Conservation (phyloP, 306 rosid genomes). For the Medicago arabica region DNA sequence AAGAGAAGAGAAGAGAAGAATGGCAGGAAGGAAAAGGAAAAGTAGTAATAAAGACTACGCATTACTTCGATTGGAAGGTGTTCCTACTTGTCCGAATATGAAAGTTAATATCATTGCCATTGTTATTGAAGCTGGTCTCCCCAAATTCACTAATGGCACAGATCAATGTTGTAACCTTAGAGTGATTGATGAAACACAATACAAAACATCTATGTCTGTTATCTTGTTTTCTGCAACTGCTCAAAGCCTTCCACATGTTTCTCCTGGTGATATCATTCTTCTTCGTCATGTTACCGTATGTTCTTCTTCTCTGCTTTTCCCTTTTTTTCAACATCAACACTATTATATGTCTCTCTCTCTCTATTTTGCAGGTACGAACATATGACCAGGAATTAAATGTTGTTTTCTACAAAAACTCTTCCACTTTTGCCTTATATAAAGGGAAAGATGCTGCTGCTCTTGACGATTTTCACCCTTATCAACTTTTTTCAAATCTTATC, state of each 20-base stretch:
- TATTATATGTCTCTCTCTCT: not conserved
- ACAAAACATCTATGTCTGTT: constrained; percentile 48
- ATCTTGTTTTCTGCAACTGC: constrained; percentile 55
- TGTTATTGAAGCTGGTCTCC: no score
- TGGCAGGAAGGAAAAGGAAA: no score
- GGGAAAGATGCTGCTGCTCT: constrained; percentile 49
- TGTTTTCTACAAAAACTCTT: constrained; percentile 57
- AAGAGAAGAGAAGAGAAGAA: no score
- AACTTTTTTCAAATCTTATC: constrained; percentile 50
- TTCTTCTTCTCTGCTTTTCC: not conserved
- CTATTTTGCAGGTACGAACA: constrained; percentile 51
- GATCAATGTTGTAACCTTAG: constrained; percentile 60
- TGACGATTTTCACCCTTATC: constrained; percentile 55
- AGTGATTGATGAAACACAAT: constrained; percentile 60
- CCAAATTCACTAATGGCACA: no score
- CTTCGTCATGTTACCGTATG: constrained; percentile 58
- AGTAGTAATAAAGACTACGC: no score
- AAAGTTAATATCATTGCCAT: no score
- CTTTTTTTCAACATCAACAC: no score
- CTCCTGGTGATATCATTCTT: constrained; percentile 69
- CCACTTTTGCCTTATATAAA: constrained; percentile 68
- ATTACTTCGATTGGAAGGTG: no score
- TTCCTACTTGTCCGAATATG: no score
- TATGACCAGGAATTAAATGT: constrained; percentile 49
- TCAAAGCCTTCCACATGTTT: constrained; percentile 59